These are phyloP conservation scores for Cytospora chrysosperma DNA, from an alignment of 2,329 filamentous ascomycete species.

Conservation along the genomic window DNA sequence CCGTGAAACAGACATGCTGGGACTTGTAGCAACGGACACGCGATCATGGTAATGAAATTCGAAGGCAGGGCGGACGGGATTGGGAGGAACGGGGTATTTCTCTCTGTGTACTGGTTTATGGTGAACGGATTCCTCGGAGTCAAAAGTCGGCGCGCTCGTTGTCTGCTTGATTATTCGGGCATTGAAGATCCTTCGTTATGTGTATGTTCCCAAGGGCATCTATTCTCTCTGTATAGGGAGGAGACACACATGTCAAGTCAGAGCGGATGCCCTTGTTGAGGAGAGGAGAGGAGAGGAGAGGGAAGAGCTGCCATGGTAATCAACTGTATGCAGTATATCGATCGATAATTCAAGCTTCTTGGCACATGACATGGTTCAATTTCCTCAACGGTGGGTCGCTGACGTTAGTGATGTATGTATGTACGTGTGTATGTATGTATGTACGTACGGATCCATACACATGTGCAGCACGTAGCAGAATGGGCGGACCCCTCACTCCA, in stretches of 20 bases:
- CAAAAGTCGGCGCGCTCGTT: conserved; percentile 8
- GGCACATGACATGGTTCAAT: background rate
- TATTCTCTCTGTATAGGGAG: background rate
- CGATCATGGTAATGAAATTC: conserved; percentile 10
- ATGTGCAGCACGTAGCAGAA: no score
- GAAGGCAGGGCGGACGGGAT: background rate
- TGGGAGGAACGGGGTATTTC: background rate
- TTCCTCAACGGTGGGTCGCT: background rate
- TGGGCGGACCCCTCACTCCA: conserved; percentile 4
- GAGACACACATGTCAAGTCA: background rate
- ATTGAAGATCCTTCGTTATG: conserved; percentile 8
- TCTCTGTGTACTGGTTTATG: background rate
- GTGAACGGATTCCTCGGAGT: background rate
- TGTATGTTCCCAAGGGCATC: background rate
- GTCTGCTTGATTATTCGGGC: conserved; percentile 9
- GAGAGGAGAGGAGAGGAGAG: no score
- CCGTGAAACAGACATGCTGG: background rate
- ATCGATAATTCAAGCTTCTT: background rate
- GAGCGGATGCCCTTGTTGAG: background rate
- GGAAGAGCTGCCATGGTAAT: background rate
- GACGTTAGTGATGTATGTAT: no score
- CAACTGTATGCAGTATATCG: background rate
- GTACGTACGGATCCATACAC: no score
- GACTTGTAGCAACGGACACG: background rate
- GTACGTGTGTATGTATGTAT: background rate